These are phyloP conservation scores for Scutellospora calospora DNA, from an alignment of 371 early-diverging fungal species.

Conservation along the genomic window DNA sequence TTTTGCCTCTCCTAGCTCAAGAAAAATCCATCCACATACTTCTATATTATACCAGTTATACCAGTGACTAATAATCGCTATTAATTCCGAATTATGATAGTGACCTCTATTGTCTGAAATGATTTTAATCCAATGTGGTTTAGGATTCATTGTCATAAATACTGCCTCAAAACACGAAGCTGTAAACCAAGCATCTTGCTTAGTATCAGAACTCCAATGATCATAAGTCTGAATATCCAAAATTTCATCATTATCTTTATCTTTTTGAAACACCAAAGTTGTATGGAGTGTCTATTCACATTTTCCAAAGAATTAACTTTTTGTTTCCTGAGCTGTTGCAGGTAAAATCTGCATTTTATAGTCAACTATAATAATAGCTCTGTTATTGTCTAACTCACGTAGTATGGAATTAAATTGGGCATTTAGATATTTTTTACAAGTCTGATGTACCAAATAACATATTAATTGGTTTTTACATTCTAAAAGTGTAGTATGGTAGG, in stretches of 20 bases:
- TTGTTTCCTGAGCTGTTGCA: background rate
- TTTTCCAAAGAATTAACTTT: slow-evolving; percentile 3
- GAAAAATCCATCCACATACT: background rate
- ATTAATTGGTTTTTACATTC: background rate
- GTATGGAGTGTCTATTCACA: background rate
- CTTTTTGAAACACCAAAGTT: background rate
- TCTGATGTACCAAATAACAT: background rate
- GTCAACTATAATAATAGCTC: slow-evolving; percentile 5
- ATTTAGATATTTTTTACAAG: background rate
- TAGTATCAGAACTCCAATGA: slow-evolving; percentile 12
- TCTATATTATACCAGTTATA: slow-evolving; percentile 2
- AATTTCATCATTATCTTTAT: background rate
- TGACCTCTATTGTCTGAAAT: background rate
- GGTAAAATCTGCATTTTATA: slow-evolving; percentile 19
- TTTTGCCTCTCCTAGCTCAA: background rate
- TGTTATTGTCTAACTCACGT: background rate
- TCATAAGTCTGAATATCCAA: background rate
- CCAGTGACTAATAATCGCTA: background rate
- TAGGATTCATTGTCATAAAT: background rate
- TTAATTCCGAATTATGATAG: slow-evolving; percentile 1
- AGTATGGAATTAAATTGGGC: background rate
- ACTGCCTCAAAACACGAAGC: background rate
- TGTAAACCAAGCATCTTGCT: slow-evolving; percentile 3
- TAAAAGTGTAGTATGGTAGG: background rate
- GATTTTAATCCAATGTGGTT: background rate